Base-by-base conservation (phyloP, 1,284 basidiomycete species). In the Trichosporon faecale region DNA sequence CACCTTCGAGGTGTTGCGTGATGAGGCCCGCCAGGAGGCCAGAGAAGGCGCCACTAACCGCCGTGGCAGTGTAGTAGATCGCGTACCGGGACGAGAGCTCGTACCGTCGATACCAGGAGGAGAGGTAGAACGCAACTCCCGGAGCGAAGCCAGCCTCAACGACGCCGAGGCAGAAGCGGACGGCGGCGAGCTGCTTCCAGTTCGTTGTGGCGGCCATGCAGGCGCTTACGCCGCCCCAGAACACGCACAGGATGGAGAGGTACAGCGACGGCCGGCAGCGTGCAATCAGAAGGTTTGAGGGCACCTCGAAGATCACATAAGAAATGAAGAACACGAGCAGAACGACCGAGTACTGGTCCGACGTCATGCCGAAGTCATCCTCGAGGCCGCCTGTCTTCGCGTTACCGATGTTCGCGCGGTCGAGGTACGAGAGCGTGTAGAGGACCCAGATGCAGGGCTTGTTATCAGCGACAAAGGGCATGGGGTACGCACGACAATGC, bases 11-110 rank as follows among this genome's bases (percentile, higher is more conserved):
- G 55, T 82, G 67, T 55, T 82, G 69, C 16, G 67, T 66, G 69
- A 85, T 83, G 6, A 80, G 74, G 52, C 83, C 84, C 0, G 84
- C 84, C 14, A 85, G 75, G 2, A 85, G 77, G 64, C 84, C 84
- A 14, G 78, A 79, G 75, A 85, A 81, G 3, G 83, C 83, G 33
- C 84, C 84, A 8, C 80, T 80, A 8, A 84, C 71, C 4, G 81
- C 81, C 12, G 84, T 83, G 14, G 83, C 82, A 27, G 82, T 81
- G 77, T 83, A 79, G 76, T 83, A 84, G 69, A 84, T 72, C 37
- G 77, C 72, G 74, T 77, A 82, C 23, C 65, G 63, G 2, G 29
- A 52, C 35, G 66, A 66, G 4, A 71, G 52, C 66, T 73, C 72
- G 52, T 73, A 65, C 1, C 55, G 65, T 9, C 71, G 16, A 65